Percentiles rank a stretch among this genome's conserved stretches.
Conservation (phyloP, 176 grass and related monocot genomes). For the Dactylis glomerata region DNA sequence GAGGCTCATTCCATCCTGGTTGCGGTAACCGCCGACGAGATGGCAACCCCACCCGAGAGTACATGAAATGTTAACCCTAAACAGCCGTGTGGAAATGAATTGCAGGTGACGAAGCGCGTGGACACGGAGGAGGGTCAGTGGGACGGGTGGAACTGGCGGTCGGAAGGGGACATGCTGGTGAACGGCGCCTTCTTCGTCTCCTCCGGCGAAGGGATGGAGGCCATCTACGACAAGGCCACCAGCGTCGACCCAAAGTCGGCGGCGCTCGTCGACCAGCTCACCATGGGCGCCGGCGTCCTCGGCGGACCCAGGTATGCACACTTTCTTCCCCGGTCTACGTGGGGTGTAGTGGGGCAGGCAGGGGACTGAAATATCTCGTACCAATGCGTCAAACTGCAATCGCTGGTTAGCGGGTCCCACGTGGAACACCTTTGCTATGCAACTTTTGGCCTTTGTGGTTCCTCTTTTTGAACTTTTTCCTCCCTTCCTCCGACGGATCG, state of each 20-base stretch:
- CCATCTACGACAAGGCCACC: conserved; percentile 61
- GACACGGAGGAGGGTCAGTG: conserved; percentile 72
- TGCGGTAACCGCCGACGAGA: not conserved
- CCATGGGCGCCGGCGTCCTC: conserved; percentile 74
- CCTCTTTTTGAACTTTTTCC: conserved; percentile 26
- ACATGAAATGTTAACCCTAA: not conserved
- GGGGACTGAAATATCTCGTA: not conserved
- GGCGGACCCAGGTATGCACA: conserved; percentile 59
- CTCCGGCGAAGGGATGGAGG: conserved; percentile 72
- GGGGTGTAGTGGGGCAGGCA: too few species aligned
- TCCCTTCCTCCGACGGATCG: conserved; percentile 17
- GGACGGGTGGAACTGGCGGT: conserved; percentile 93
- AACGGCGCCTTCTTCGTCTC: conserved; percentile 98
- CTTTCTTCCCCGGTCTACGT: not conserved
- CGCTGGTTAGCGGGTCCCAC: not conserved
- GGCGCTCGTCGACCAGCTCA: conserved; percentile 77
- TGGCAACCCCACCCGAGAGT: not conserved
- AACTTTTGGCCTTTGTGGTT: not conserved
- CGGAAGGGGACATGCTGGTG: conserved; percentile 91
- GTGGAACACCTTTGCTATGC: not conserved
- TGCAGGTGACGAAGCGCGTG: conserved; percentile 96
- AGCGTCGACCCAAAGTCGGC: conserved; percentile 71
- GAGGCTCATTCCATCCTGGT: not conserved
- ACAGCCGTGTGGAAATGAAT: not conserved
- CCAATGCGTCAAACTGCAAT: not conserved